Evolutionary conservation across 1,139 yeast species (phyloP).

Genomic region (Candida pseudoviswanathii): DNA sequence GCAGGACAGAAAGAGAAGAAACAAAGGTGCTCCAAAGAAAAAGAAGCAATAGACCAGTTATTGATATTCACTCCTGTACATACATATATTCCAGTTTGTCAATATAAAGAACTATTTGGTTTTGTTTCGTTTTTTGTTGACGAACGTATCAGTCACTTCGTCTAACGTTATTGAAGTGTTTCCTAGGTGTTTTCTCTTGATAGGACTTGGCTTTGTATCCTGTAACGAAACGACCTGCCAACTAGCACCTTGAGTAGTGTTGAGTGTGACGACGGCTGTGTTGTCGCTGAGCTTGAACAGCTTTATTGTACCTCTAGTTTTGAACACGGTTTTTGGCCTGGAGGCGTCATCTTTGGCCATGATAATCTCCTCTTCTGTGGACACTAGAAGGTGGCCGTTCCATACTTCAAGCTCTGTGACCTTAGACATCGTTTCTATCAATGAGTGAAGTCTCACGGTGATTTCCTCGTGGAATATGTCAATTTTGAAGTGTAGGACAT

Average conservation of each 20-base stretch:
- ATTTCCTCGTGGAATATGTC: neutral
- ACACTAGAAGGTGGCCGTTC: neutral
- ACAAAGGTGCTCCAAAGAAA: constrained; percentile 92
- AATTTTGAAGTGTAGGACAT: constrained; percentile 1
- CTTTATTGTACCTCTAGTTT: constrained; percentile 1
- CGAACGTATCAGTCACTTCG: constrained; percentile 37
- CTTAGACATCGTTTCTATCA: neutral
- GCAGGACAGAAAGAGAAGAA: constrained; percentile 76
- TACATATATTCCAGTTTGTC: neutral
- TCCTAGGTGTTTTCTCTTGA: constrained; percentile 6
- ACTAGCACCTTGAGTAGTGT: constrained; percentile 3
- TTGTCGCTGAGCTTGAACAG: neutral
- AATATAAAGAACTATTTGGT: constrained; percentile 10
- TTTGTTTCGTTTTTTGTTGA: constrained; percentile 20
- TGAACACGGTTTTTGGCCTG: constrained; percentile 1
- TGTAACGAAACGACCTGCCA: neutral
- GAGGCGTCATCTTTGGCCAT: neutral
- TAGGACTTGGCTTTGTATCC: neutral
- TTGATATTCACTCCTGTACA: constrained; percentile 8
- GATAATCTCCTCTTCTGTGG: neutral
- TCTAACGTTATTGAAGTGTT: constrained; percentile 18
- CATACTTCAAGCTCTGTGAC: neutral
- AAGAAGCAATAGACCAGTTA: constrained; percentile 35
- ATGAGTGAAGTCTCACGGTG: neutral
- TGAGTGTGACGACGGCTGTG: neutral